These are phyloP conservation scores for Neodidymelliopsis sp. DNA, from an alignment of 2,329 filamentous ascomycete genomes.

Conservation along the genomic window DNA sequence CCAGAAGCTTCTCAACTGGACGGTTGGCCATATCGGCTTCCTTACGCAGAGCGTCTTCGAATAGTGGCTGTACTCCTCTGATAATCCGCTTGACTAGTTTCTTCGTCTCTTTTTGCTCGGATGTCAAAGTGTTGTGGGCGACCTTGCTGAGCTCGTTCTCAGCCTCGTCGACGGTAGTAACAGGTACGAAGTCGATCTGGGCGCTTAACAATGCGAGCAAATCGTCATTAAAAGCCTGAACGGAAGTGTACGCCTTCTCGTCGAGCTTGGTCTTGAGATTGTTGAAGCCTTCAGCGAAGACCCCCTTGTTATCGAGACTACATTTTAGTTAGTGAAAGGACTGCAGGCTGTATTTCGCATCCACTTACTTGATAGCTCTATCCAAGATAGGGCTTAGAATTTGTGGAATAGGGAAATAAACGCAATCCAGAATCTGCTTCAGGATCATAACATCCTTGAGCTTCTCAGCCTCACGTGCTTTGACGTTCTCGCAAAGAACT, in stretches of 20 bases:
- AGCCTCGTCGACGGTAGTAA: conserved; percentile 49
- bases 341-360: conserved; percentile 20
- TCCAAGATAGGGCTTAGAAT: conserved; percentile 80
- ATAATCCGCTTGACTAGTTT: conserved; percentile 89
- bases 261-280: conserved; percentile 61
- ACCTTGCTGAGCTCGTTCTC: conserved; percentile 53
- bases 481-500: conserved; percentile 72
- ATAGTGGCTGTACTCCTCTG: conserved; percentile 77
- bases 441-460: conserved; percentile 79
- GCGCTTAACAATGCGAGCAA: conserved; percentile 64
- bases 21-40: conserved; percentile 82
- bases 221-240: conserved; percentile 67
- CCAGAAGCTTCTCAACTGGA: conserved; percentile 73
- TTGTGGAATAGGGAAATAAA: conserved; percentile 88
- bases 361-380: conserved; percentile 81
- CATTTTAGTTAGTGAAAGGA: conserved; percentile 5
- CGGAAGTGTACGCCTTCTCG: conserved; percentile 66
- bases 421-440: conserved; percentile 80
- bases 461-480: conserved; percentile 79
- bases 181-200: conserved; percentile 59
- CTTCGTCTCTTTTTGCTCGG: conserved; percentile 80
- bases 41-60: conserved; percentile 78
- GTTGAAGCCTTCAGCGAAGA: conserved; percentile 63
- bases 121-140: conserved; percentile 51
- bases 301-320: conserved; percentile 57